Percentiles rank a stretch among this genome's conserved stretches.
phyloP scores from a whole-genome alignment of 1,139 yeast species.

The Hyphopichia wangnamkhiaoensis region DNA sequence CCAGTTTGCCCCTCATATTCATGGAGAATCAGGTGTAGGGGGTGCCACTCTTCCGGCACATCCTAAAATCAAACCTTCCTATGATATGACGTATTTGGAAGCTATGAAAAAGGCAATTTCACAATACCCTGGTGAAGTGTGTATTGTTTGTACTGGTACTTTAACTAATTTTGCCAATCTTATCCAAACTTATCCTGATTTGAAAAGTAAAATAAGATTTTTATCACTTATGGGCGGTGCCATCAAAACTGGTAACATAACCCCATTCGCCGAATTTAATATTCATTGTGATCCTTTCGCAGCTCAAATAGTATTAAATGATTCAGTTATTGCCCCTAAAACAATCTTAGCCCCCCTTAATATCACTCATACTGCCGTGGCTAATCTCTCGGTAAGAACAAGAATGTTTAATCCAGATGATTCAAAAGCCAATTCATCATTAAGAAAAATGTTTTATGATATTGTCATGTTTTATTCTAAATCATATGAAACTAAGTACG shows the following conservation, averaged over 20 bases:
- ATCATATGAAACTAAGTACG: slow-evolving; percentile 46
- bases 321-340: slow-evolving; percentile 46
- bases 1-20: slow-evolving; percentile 61
- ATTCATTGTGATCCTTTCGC: slow-evolving; percentile 77
- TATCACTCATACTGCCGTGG: slow-evolving; percentile 68
- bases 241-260: slow-evolving; percentile 45
- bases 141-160: slow-evolving; percentile 71
- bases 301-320: slow-evolving; percentile 55
- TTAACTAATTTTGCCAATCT: slow-evolving; percentile 67
- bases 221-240: slow-evolving; percentile 82
- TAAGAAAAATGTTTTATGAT: slow-evolving; percentile 57
- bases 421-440: slow-evolving; percentile 24
- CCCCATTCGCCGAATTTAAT: slow-evolving; percentile 76
- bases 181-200: slow-evolving; percentile 52
- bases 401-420: slow-evolving; percentile 21
- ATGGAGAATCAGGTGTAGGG: slow-evolving; percentile 75
- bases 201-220: slow-evolving; percentile 44
- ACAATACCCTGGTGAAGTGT: slow-evolving; percentile 44
- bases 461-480: slow-evolving; percentile 57
- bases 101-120: slow-evolving; percentile 57
- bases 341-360: slow-evolving; percentile 65
- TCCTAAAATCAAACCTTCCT: slow-evolving; percentile 32
- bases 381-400: slow-evolving; percentile 47
- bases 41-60: slow-evolving; percentile 63
- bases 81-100: slow-evolving; percentile 48